phyloP scores from a whole-genome alignment of 2,329 filamentous ascomycete genomes.

The Periglandula ipomoeae region DNA sequence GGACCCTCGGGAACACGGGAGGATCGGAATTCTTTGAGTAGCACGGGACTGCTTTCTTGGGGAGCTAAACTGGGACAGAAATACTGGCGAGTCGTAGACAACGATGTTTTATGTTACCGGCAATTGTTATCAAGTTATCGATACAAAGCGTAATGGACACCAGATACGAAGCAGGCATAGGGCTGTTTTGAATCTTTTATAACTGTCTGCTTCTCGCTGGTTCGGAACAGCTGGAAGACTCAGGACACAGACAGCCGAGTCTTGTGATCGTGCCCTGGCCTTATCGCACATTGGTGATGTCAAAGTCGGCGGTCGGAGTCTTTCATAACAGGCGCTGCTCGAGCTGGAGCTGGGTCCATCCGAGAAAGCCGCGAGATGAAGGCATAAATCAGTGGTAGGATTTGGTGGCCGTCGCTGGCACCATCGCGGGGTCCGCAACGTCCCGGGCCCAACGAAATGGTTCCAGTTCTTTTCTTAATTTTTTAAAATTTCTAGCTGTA shows the following conservation, averaged over 20 bases:
- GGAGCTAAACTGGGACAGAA: not conserved
- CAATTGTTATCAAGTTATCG: not conserved
- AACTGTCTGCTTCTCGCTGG: not conserved
- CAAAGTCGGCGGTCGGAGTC: not conserved
- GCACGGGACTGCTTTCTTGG: not conserved
- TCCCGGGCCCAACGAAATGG: too few relatives aligned
- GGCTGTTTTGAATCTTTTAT: not conserved
- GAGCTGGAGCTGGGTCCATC: not conserved
- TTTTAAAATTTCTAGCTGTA: too few relatives aligned
- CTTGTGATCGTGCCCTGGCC: not conserved
- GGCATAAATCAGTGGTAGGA: not conserved
- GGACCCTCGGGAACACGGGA: not conserved
- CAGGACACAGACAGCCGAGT: not conserved
- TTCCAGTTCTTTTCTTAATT: not conserved
- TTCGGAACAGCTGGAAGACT: not conserved
- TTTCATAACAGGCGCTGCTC: not conserved
- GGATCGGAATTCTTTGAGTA: not conserved
- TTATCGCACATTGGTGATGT: not conserved
- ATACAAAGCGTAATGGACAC: not conserved
- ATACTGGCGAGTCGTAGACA: not conserved
- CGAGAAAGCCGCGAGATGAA: conserved; percentile 2
- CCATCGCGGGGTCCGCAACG: not conserved
- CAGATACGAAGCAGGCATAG: too few relatives aligned
- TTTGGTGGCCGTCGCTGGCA: too few relatives aligned
- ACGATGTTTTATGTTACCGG: not conserved